These are phyloP conservation scores for Blastobotrys malaysiensis DNA, from an alignment of 1,139 yeast genomes.

Conservation along the genomic window DNA sequence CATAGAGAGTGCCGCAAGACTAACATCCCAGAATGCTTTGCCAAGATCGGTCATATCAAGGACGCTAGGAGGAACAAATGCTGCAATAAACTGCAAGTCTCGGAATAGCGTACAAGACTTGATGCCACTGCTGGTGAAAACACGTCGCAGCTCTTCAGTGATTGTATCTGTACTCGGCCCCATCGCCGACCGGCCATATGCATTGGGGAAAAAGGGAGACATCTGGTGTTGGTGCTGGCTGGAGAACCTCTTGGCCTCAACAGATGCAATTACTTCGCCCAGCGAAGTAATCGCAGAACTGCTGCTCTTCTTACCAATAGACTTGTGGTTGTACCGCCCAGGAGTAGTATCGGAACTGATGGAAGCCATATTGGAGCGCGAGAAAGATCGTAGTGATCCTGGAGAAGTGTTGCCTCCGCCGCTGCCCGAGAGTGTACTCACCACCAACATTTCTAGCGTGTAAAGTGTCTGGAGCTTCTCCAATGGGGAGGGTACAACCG, in stretches of 20 bases:
- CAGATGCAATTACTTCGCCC: constrained; percentile 27
- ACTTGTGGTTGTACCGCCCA: background rate
- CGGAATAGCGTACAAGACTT: constrained; percentile 32
- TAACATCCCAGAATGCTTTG: constrained; percentile 36
- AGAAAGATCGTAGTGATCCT: constrained; percentile 19
- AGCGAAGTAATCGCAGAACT: constrained; percentile 7
- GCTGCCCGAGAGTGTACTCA: constrained; percentile 21
- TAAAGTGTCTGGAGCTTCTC: constrained; percentile 27
- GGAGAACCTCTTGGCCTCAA: constrained; percentile 26
- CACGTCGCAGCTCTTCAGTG: constrained; percentile 29
- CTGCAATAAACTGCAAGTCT: constrained; percentile 34
- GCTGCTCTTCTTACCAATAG: background rate
- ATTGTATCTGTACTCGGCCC: constrained; percentile 33
- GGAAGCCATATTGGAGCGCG: constrained; percentile 23
- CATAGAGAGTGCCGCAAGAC: constrained; percentile 33
- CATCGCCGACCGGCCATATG: background rate
- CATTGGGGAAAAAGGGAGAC: background rate
- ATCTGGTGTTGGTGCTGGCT: background rate
- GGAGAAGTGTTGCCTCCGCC: constrained; percentile 13
- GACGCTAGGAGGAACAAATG: constrained; percentile 32
- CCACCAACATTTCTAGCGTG: constrained; percentile 30
- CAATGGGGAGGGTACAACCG: constrained; percentile 29
- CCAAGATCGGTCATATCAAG: constrained; percentile 33
- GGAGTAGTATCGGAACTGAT: constrained; percentile 20
- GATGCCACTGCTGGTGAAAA: constrained; percentile 24